phyloP scores from a whole-genome alignment of 441 rosid genomes.

The Euphorbia celastroides region DNA sequence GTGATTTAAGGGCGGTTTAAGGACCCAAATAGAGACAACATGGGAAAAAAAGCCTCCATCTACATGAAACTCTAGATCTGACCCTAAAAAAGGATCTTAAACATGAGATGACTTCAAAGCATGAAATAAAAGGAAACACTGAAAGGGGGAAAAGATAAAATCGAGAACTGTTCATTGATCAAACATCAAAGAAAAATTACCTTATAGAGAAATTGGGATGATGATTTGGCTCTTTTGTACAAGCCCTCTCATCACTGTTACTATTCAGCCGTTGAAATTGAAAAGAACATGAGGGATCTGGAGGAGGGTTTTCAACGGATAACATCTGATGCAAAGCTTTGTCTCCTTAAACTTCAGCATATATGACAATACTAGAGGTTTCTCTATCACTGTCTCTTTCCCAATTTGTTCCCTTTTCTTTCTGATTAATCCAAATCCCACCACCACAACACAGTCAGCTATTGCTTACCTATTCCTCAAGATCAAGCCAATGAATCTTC shows the following conservation, averaged over 20 bases:
- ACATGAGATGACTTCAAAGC: slow-evolving; percentile 18
- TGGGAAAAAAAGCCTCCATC: slow-evolving; percentile 27
- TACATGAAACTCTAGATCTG: slow-evolving; percentile 44
- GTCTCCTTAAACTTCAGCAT: slow-evolving; percentile 70
- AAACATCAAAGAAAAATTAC: slow-evolving; percentile 28
- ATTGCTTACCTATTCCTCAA: slow-evolving; percentile 16
- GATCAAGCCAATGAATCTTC: slow-evolving; percentile 28
- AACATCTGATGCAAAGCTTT: slow-evolving; percentile 89
- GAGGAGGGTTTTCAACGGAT: slow-evolving; percentile 71
- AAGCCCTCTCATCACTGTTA: slow-evolving; percentile 40
- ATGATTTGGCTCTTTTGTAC: slow-evolving; percentile 29
- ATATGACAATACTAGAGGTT: slow-evolving; percentile 31
- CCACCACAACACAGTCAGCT: slow-evolving; percentile 23
- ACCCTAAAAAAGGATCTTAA: slow-evolving; percentile 25
- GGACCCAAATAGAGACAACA: slow-evolving; percentile 27
- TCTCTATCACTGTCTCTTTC: slow-evolving; percentile 13
- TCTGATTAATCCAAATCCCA: slow-evolving; percentile 18
- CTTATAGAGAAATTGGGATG: slow-evolving; percentile 80
- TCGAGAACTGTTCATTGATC: slow-evolving; percentile 15
- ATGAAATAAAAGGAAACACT: not conserved
- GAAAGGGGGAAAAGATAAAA: not conserved
- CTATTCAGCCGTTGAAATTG: slow-evolving; percentile 39
- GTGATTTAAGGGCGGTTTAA: not conserved
- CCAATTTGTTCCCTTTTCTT: not conserved
- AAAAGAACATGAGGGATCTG: slow-evolving; percentile 65